A percentile compares a stretch with the other conserved stretches of the same genome.
Conservation (phyloP, 768 basidiomycete species). For the Sarcomyxa edulis region DNA sequence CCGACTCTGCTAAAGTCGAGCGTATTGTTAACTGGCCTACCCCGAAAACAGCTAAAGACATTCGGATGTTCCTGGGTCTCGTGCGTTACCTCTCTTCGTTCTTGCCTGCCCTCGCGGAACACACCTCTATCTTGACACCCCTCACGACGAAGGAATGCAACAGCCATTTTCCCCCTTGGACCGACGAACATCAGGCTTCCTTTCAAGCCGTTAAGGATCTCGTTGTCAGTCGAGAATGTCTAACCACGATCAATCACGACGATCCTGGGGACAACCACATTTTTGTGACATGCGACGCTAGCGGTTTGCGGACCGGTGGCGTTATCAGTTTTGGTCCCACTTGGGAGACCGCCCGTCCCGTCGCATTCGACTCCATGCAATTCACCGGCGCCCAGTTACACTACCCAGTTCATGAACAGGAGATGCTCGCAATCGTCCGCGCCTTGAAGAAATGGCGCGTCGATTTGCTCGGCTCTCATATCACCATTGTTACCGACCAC, state of each 20-base stretch:
- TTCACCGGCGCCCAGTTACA: constrained; percentile 14
- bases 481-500: no score
- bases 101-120: no score
- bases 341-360: no score
- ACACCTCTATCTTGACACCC: no score
- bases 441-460: background rate
- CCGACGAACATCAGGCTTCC: constrained; percentile 7
- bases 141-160: no score
- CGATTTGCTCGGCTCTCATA: no score
- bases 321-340: constrained; percentile 20
- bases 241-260: background rate
- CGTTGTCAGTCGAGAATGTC: constrained; percentile 9
- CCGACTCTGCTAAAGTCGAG: constrained; percentile 15
- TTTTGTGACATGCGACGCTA: constrained; percentile 22
- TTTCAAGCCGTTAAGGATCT: constrained; percentile 20
- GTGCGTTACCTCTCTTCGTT: background rate
- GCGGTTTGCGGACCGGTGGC: constrained; percentile 17
- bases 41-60: constrained; percentile 10
- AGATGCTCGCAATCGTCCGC: no score
- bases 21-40: constrained; percentile 24
- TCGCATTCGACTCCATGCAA: constrained; percentile 17
- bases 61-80: background rate
- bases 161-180: constrained; percentile 11
- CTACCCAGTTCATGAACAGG: no score
- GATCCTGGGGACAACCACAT: constrained; percentile 14